phyloP scores from a whole-genome alignment of 148 eudicot genomes.

The Simmondsia chinensis region DNA sequence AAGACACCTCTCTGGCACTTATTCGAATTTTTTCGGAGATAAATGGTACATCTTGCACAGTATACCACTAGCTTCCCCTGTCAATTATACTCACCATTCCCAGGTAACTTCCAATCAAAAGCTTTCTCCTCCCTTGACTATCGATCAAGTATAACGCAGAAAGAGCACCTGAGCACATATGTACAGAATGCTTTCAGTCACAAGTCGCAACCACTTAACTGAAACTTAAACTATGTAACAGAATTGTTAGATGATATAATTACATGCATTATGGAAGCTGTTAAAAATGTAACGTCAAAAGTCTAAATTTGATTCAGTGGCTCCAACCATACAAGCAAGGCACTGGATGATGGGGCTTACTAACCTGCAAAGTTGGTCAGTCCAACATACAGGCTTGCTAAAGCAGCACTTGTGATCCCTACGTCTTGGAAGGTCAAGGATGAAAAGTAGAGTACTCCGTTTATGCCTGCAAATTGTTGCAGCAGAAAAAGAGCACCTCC shows the following conservation, averaged over 20 bases:
- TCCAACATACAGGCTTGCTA: constrained; percentile 72
- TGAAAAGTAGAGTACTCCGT: constrained; percentile 76
- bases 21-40: too few relatives aligned
- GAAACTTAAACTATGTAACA: too few relatives aligned
- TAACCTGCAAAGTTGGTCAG: constrained; percentile 81
- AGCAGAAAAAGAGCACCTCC: constrained; percentile 74
- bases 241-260: too few relatives aligned
- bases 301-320: neutral
- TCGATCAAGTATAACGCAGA: constrained; percentile 71
- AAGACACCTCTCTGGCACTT: too few relatives aligned
- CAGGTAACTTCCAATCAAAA: constrained; percentile 67
- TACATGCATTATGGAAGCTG: too few relatives aligned
- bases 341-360: neutral
- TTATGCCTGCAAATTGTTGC: constrained; percentile 84
- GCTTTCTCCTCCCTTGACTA: constrained; percentile 58
- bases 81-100: constrained; percentile 53
- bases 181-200: neutral
- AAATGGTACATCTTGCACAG: too few relatives aligned
- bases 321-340: neutral
- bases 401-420: constrained; percentile 65
- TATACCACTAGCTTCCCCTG: too few relatives aligned
- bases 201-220: too few relatives aligned
- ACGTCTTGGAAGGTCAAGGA: constrained; percentile 76
- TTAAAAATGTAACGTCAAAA: too few relatives aligned
- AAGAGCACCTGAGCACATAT: constrained; percentile 49